These are phyloP conservation scores for Akanthomyces uredinophilus DNA, from an alignment of 2,329 filamentous ascomycete species.

Conservation along the genomic window DNA sequence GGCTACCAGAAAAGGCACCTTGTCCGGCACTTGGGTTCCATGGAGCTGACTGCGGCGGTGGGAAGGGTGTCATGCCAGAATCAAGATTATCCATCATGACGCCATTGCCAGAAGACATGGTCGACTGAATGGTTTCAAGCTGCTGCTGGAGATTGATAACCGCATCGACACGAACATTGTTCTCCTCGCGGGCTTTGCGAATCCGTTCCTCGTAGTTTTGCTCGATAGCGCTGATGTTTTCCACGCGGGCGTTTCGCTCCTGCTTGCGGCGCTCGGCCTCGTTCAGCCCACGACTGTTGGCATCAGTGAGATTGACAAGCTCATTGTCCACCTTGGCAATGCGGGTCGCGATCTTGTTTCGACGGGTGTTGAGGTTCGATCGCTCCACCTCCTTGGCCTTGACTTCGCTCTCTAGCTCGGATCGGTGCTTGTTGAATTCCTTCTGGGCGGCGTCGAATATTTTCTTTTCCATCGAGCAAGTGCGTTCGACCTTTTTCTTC, in stretches of 20 bases:
- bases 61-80: conserved; percentile 8
- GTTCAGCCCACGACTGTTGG: conserved; percentile 59
- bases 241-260: conserved; percentile 42
- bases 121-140: conserved; percentile 23
- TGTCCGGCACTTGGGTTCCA: conserved; percentile 27
- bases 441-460: conserved; percentile 55
- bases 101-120: conserved; percentile 28
- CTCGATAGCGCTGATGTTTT: conserved; percentile 42
- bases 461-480: conserved; percentile 50
- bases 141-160: conserved; percentile 28
- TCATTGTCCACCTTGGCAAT: conserved; percentile 70
- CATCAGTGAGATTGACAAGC: conserved; percentile 63
- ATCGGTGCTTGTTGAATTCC: conserved; percentile 53
- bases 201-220: conserved; percentile 41
- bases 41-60: conserved; percentile 14
- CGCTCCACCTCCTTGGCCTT: conserved; percentile 61
- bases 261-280: conserved; percentile 57
- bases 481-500: conserved; percentile 50
- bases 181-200: conserved; percentile 32
- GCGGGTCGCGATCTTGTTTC: conserved; percentile 66
- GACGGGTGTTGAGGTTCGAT: conserved; percentile 57
- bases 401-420: conserved; percentile 56
- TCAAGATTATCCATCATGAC: conserved; percentile 27
- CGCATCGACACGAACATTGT: conserved; percentile 27
- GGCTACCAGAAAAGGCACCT: conserved; percentile 27